phyloP scores from a whole-genome alignment of 2,329 filamentous ascomycete species.

The Colletotrichum sp. region DNA sequence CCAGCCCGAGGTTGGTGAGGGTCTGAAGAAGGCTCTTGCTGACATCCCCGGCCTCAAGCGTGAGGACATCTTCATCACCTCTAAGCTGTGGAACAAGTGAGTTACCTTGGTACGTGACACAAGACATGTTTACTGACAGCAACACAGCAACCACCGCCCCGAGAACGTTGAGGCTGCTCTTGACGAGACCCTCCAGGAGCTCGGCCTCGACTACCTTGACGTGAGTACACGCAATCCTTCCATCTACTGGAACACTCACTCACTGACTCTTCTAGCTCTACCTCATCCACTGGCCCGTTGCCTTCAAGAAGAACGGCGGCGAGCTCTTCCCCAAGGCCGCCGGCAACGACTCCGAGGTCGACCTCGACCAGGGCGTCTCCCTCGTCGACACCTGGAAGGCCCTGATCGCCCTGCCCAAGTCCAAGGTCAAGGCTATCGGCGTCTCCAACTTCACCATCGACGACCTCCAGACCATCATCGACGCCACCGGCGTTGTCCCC shows the following conservation, averaged over 20 bases:
- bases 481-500: constrained; percentile 60
- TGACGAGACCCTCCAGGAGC: constrained; percentile 58
- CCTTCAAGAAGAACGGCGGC: constrained; percentile 41
- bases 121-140: not conserved
- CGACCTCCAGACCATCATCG: constrained; percentile 54
- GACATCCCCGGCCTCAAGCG: constrained; percentile 58
- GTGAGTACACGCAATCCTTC: constrained; percentile 30
- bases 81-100: constrained; percentile 68
- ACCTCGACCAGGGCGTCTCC: constrained; percentile 48
- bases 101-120: rapidly evolving
- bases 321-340: constrained; percentile 49
- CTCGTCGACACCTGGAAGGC: constrained; percentile 51
- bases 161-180: constrained; percentile 62
- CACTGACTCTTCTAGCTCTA: constrained; percentile 45
- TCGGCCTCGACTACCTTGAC: constrained; percentile 64
- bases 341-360: constrained; percentile 36
- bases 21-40: constrained; percentile 51
- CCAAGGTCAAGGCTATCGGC: constrained; percentile 70
- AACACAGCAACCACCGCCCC: constrained; percentile 61
- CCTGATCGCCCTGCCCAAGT: constrained; percentile 62
- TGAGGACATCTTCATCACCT: constrained; percentile 68
- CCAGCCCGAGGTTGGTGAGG: constrained; percentile 63
- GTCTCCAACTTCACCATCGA: constrained; percentile 77
- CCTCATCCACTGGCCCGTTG: constrained; percentile 68
- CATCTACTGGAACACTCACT: rapidly evolving